Conservation (phyloP, 768 basidiomycete genomes). For the Boletellus ananas region DNA sequence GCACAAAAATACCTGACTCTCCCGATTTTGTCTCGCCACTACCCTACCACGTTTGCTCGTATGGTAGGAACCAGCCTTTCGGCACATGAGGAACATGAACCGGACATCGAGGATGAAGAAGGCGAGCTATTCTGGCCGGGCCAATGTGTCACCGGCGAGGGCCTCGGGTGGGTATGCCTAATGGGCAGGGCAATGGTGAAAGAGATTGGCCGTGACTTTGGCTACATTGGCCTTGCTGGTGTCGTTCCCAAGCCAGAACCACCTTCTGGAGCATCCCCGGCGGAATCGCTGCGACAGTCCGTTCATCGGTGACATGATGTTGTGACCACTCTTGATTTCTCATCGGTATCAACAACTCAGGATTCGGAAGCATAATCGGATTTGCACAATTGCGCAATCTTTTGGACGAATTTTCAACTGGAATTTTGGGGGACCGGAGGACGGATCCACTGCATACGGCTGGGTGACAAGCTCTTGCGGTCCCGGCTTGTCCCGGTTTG, state of each 20-base stretch:
- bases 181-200: constrained; percentile 86
- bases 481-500: constrained; percentile 1
- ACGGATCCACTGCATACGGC: constrained; percentile 18
- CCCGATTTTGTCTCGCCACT: constrained; percentile 64
- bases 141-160: constrained; percentile 67
- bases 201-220: constrained; percentile 73
- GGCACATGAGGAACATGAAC: constrained; percentile 68
- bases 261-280: constrained; percentile 27
- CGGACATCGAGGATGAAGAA: constrained; percentile 81
- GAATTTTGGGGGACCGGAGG: constrained; percentile 14
- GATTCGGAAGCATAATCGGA: constrained; percentile 24
- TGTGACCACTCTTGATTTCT: constrained; percentile 22
- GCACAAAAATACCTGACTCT: constrained; percentile 59
- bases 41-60: constrained; percentile 72
- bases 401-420: constrained; percentile 28
- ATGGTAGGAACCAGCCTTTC: constrained; percentile 63
- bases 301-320: constrained; percentile 28
- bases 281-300: constrained; percentile 31
- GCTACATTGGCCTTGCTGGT: constrained; percentile 67
- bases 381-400: constrained; percentile 21
- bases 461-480: constrained; percentile 11
- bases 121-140: constrained; percentile 86
- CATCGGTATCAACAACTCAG: constrained; percentile 28
- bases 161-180: constrained; percentile 82
- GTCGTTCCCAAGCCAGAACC: constrained; percentile 67